These are phyloP conservation scores for Phytopythium delawarense DNA, from an alignment of 352 stramenopile species.

Conservation along the genomic window DNA sequence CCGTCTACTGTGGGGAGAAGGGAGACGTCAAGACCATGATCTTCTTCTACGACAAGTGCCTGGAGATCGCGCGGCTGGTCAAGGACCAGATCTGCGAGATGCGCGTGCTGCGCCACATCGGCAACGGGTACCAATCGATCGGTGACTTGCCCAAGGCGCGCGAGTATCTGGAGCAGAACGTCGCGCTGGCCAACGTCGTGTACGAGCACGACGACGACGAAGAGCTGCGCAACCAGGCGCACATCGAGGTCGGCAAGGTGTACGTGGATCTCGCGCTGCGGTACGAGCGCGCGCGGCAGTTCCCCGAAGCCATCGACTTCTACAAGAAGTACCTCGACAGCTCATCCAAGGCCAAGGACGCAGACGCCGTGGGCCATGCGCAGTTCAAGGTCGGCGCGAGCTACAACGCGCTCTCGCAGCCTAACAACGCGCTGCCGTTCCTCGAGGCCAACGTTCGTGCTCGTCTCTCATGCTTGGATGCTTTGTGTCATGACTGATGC, in stretches of 20 bases:
- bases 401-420: slow-evolving; percentile 62
- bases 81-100: slow-evolving; percentile 87
- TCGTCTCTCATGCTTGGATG: background rate
- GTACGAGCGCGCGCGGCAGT: slow-evolving; percentile 34
- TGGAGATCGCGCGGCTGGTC: slow-evolving; percentile 87
- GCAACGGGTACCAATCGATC: slow-evolving; percentile 71
- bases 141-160: slow-evolving; percentile 68
- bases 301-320: slow-evolving; percentile 51
- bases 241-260: slow-evolving; percentile 68
- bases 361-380: slow-evolving; percentile 48
- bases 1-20: slow-evolving; percentile 67
- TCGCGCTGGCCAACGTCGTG: slow-evolving; percentile 63
- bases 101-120: slow-evolving; percentile 80
- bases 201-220: slow-evolving; percentile 71
- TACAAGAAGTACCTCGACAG: slow-evolving; percentile 79
- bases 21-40: slow-evolving; percentile 87
- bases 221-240: slow-evolving; percentile 42
- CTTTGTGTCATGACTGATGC: too few relatives aligned
- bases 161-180: slow-evolving; percentile 78
- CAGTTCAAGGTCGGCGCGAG: slow-evolving; percentile 76
- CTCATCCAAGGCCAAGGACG: slow-evolving; percentile 53
- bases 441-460: slow-evolving; percentile 71
- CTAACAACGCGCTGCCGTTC: slow-evolving; percentile 72
- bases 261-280: slow-evolving; percentile 62
- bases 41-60: slow-evolving; percentile 93